Base-by-base conservation (phyloP, 306 rosid genomes). In the Rosa rugosa region DNA sequence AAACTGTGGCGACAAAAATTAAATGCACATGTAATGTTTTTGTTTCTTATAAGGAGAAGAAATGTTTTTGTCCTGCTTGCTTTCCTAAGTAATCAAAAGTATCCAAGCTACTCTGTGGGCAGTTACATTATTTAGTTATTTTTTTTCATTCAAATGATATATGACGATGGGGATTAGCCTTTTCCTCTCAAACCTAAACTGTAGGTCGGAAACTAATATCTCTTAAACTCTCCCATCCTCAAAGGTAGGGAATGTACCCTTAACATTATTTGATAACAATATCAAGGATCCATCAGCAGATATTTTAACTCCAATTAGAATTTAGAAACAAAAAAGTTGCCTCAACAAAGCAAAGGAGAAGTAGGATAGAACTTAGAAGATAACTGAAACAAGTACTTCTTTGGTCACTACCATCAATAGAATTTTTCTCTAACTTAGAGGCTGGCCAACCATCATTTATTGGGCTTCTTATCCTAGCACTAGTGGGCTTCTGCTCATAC, bases 241-340 rank as follows among this genome's bases (percentile, higher is more conserved):
- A 42, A 69, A 20, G 31, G 13, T 3, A 41, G 31, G 72, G 17
- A 62, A 14, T 64, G 22, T 7, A 56, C 2, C 63, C 63, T 56
- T 56, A 56, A 20, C 25, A 56, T 20, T 56, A 31, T 16, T 64
- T 16, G 45, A 65, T 34, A 17, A 65, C 71, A 65, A 25, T 36
- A 34, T 36, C 71, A 38, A 36, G 17, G 46, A 65, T 69, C 56
- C 40, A 22, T 38, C 36, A 60, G 80, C 12, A 13, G 57, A 16
- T 38, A 44, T 40, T 57, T 18, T 36, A 72, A 67, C 69, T 82
- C 66, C 83, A 74, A 68, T 56, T 2, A 56, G 71, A 80, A 74
- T 63, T 56, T 2, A 45, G 71, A 80, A 31, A 31, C 34, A 34
- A 23, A 25, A 44, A 31, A 22, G 6, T 31, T 50, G 41, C 25